phyloP scores from a whole-genome alignment of 257 asterid species.

The Craterostigma plantagineum region DNA sequence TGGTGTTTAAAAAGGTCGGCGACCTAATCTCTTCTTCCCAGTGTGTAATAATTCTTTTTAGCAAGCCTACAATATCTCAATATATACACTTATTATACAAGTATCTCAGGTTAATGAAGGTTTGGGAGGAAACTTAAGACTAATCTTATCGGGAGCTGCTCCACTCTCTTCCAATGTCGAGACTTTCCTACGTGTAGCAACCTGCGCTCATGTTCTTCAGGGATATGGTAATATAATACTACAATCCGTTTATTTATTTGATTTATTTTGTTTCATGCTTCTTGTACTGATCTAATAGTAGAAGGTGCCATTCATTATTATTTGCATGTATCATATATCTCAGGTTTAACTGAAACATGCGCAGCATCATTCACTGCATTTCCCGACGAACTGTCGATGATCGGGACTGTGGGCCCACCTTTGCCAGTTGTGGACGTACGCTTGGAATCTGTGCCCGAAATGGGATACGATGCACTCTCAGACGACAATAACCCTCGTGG shows the following conservation, averaged over 20 bases:
- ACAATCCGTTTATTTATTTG: too few species aligned
- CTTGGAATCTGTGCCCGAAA: conserved; percentile 94
- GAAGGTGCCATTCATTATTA: conserved; percentile 10
- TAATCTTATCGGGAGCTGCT: conserved; percentile 94
- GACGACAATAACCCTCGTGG: conserved; percentile 67
- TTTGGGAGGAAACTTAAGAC: conserved; percentile 72
- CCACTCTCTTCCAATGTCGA: conserved; percentile 93
- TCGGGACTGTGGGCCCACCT: conserved; percentile 95
- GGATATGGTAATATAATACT: conserved; percentile 62
- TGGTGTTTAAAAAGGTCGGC: conserved; percentile 74
- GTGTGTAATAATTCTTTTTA: conserved; percentile 8
- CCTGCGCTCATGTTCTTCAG: conserved; percentile 74
- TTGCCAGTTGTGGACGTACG: conserved; percentile 81
- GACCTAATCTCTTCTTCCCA: conserved; percentile 4
- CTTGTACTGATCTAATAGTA: too few species aligned
- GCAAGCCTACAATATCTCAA: conserved; percentile 8
- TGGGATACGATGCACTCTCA: conserved; percentile 86
- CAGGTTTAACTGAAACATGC: conserved; percentile 95
- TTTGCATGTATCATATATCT: too few species aligned
- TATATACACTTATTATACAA: conserved; percentile 7
- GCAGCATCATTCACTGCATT: conserved; percentile 82
- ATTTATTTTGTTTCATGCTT: too few species aligned
- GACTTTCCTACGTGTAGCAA: conserved; percentile 65
- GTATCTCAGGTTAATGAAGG: conserved; percentile 80
- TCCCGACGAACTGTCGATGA: conserved; percentile 57